Conservation (phyloP, 2,329 filamentous ascomycete genomes). For the Ceratocystis destructans region DNA sequence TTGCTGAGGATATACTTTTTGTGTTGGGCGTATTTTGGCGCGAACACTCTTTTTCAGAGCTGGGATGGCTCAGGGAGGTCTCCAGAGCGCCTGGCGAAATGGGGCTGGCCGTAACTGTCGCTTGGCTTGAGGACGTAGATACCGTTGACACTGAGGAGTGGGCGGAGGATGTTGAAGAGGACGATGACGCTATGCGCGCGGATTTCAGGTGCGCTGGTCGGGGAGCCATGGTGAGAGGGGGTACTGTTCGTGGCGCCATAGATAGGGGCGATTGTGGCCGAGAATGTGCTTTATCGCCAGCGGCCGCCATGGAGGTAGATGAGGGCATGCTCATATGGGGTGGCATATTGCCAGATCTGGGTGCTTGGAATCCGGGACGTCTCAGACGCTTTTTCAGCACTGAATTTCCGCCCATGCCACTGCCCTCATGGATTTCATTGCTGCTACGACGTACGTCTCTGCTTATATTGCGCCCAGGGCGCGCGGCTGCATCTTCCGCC, state of each 20-base stretch:
- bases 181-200: conserved; percentile 7
- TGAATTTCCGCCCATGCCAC: conserved; percentile 23
- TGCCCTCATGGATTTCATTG: conserved; percentile 26
- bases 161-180: conserved; percentile 28
- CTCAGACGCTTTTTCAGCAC: conserved; percentile 26
- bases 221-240: conserved; percentile 17
- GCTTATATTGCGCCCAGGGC: conserved; percentile 9
- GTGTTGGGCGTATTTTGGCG: neutral
- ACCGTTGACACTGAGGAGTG: conserved; percentile 15
- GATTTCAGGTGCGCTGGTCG: conserved; percentile 13
- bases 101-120: conserved; percentile 19
- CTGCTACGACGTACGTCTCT: conserved; percentile 19
- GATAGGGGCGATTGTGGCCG: conserved; percentile 14
- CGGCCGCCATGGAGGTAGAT: neutral
- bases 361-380: conserved; percentile 25
- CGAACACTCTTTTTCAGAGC: neutral
- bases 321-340: conserved; percentile 27
- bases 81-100: neutral
- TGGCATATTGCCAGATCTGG: conserved; percentile 25
- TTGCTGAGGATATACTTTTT: conserved; percentile 13
- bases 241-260: conserved; percentile 7
- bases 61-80: neutral
- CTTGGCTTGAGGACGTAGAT: conserved; percentile 29
- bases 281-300: neutral
- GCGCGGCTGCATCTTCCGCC: conserved; percentile 16